Evolutionary conservation across 2,329 filamentous ascomycete species (phyloP).

Genomic region (Periconia sp.): DNA sequence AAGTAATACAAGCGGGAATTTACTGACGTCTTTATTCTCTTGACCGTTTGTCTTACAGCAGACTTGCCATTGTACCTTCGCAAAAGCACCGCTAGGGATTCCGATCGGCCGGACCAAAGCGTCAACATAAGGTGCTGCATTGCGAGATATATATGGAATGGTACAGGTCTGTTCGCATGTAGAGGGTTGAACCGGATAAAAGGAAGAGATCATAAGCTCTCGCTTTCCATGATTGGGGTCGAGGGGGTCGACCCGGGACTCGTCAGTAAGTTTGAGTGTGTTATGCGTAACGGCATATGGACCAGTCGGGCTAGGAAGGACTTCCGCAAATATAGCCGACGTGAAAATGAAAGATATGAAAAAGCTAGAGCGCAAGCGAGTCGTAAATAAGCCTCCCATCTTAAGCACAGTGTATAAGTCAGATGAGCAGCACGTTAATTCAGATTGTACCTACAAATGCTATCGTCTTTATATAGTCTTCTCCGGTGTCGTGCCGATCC

Average conservation of each 20-base stretch:
- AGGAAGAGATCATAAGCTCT: conserved; percentile 20
- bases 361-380: too few relatives aligned
- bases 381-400: too few relatives aligned
- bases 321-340: not conserved
- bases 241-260: conserved; percentile 19
- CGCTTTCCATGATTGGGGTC: conserved; percentile 15
- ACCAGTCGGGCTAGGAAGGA: conserved; percentile 16
- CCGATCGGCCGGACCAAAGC: not conserved
- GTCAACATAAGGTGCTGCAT: conserved; percentile 11
- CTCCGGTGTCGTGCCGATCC: too few relatives aligned
- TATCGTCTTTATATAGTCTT: too few relatives aligned
- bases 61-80: conserved; percentile 8
- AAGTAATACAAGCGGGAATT: conserved; percentile 4
- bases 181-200: conserved; percentile 14
- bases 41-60: conserved; percentile 3
- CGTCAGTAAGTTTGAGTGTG: conserved; percentile 14
- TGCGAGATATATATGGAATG: conserved; percentile 14
- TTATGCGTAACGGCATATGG: conserved; percentile 13
- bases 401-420: too few relatives aligned
- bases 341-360: not conserved
- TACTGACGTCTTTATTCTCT: conserved; percentile 1
- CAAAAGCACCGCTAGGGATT: conserved; percentile 14
- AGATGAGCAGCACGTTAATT: too few relatives aligned
- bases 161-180: conserved; percentile 14
- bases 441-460: too few relatives aligned